These are phyloP conservation scores for Pterocarpus macrocarpus DNA, from an alignment of 306 rosid genomes.

Conservation along the genomic window DNA sequence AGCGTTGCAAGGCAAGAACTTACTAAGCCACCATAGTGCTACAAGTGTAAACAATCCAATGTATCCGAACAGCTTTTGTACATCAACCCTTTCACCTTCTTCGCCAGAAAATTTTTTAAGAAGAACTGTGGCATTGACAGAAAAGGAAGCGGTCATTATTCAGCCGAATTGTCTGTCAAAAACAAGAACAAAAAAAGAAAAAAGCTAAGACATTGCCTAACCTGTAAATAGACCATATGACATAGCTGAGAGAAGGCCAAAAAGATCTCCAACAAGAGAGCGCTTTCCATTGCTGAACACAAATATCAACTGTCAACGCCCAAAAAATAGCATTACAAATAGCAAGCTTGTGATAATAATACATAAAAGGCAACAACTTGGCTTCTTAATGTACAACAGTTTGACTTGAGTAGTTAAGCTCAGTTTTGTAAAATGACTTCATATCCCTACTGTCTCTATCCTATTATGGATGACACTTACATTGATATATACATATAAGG, in stretches of 20 bases:
- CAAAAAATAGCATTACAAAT: constrained; percentile 52
- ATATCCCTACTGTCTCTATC: not conserved
- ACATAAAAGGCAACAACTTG: constrained; percentile 28
- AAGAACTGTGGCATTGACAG: constrained; percentile 67
- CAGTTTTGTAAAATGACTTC: not conserved
- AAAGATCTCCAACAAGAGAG: constrained; percentile 84
- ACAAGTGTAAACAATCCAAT: constrained; percentile 90
- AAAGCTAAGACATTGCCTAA: constrained; percentile 45
- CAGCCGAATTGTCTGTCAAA: constrained; percentile 27
- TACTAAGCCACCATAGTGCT: constrained; percentile 96
- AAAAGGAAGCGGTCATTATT: constrained; percentile 27
- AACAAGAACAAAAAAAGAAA: not conserved
- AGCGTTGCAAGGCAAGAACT: constrained; percentile 40
- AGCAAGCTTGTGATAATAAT: constrained; percentile 47
- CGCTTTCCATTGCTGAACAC: constrained; percentile 81
- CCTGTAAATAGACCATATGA: constrained; percentile 94
- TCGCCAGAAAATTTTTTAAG: constrained; percentile 87
- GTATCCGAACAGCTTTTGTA: constrained; percentile 98
- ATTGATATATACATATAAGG: not conserved
- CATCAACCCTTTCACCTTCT: constrained; percentile 91
- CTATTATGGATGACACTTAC: constrained; percentile 26
- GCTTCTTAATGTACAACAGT: not conserved
- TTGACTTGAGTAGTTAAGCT: not conserved
- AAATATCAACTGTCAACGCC: constrained; percentile 61
- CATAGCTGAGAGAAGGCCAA: constrained; percentile 95